Conservation (phyloP, 139 green algal genomes). For the Klebsormidium nitens region DNA sequence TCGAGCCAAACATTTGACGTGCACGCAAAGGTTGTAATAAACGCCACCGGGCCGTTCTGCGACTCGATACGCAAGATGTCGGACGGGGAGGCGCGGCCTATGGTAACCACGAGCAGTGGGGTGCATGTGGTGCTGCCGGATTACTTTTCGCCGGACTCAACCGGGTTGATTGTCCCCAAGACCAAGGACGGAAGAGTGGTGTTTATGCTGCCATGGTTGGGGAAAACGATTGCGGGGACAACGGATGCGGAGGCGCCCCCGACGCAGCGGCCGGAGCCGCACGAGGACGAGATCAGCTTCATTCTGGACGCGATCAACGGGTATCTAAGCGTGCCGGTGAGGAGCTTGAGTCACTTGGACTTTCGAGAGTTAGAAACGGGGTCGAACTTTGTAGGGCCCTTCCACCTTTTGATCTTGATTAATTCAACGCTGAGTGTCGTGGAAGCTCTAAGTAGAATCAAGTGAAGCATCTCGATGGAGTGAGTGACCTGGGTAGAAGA, state of each 20-base stretch:
- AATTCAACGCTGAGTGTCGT: no score
- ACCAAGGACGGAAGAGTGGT: conserved; percentile 93
- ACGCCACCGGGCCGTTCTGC: conserved; percentile 79
- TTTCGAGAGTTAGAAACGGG: no score
- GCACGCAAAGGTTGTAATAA: conserved; percentile 75
- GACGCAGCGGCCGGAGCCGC: conserved; percentile 60
- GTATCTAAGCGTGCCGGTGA: conserved; percentile 81
- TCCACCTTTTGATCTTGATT: no score
- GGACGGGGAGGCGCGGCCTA: conserved; percentile 33
- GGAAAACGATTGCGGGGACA: conserved; percentile 84
- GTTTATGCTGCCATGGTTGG: conserved; percentile 86
- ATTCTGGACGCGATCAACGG: conserved; percentile 85
- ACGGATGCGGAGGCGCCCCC: conserved; percentile 60
- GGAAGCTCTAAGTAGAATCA: no score
- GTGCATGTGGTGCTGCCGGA: conserved; percentile 91
- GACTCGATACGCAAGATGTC: conserved; percentile 61
- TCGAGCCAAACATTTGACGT: conserved; percentile 47
- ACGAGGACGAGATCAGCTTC: conserved; percentile 84
- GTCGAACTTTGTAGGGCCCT: no score
- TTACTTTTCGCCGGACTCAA: conserved; percentile 66
- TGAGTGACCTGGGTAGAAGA: no score
- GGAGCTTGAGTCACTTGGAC: no score
- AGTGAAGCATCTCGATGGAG: no score
- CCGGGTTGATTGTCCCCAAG: conserved; percentile 96
- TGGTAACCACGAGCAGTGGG: conserved; percentile 75